Conservation (phyloP, 1,139 yeast species). For the Yamadazyma atmosphaerica region DNA sequence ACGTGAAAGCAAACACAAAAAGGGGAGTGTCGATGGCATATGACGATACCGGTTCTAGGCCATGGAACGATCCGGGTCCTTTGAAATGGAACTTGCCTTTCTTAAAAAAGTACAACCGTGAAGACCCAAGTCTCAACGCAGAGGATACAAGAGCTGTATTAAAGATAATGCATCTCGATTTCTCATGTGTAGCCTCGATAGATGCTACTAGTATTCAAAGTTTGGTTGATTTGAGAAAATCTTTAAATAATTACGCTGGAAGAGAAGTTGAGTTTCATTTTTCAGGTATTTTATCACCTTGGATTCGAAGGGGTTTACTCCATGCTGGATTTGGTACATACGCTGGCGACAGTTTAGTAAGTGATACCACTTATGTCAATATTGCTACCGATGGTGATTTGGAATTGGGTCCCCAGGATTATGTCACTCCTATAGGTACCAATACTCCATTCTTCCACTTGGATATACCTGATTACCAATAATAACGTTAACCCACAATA, state of each 20-base stretch:
- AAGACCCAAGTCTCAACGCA: constrained; percentile 9
- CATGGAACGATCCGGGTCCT: constrained; percentile 93
- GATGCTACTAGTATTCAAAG: constrained; percentile 83
- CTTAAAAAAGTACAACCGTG: constrained; percentile 18
- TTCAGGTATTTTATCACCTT: constrained; percentile 79
- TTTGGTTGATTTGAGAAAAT: constrained; percentile 72
- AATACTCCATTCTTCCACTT: constrained; percentile 84
- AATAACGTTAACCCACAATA: no score
- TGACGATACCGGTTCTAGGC: constrained; percentile 63
- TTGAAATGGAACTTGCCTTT: constrained; percentile 39
- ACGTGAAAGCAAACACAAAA: constrained; percentile 60
- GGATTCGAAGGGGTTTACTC: constrained; percentile 79
- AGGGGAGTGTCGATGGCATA: constrained; percentile 54
- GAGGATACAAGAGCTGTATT: constrained; percentile 63
- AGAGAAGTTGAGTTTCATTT: constrained; percentile 88
- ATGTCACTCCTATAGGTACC: constrained; percentile 65
- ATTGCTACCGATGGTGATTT: constrained; percentile 38
- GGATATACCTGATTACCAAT: constrained; percentile 73
- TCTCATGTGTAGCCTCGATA: constrained; percentile 69
- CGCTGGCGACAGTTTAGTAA: constrained; percentile 41
- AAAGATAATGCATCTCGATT: constrained; percentile 75
- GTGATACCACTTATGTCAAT: constrained; percentile 42
- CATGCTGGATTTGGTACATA: constrained; percentile 79
- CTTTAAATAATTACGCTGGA: constrained; percentile 73
- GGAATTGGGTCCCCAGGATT: constrained; percentile 34